Percentiles rank a stretch among this genome's conserved stretches.
Conservation (phyloP, 228 moss, liverwort and hornwort species). For the Sphagnum magellanicum region DNA sequence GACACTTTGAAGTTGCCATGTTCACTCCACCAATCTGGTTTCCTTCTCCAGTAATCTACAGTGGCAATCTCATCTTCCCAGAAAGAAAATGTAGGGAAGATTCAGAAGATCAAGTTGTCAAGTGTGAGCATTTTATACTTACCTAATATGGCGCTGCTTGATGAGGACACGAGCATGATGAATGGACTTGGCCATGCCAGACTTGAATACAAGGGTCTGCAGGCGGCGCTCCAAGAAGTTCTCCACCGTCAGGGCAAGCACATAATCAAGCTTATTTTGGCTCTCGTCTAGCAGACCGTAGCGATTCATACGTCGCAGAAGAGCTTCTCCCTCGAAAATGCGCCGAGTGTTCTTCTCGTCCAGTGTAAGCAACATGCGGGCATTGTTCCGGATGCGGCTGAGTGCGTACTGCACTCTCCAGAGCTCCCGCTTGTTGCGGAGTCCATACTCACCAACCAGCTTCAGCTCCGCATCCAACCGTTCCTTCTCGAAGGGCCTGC, state of each 20-base stretch:
- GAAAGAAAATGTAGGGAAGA: too few species aligned
- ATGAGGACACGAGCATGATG: slow-evolving; percentile 86
- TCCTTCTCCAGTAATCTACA: too few species aligned
- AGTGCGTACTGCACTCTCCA: slow-evolving; percentile 90
- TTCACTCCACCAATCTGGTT: too few species aligned
- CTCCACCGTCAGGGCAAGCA: slow-evolving; percentile 75
- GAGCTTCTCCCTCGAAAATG: slow-evolving; percentile 91
- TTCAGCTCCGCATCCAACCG: slow-evolving; percentile 86
- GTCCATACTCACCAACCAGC: slow-evolving; percentile 90
- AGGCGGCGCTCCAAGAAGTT: slow-evolving; percentile 85
- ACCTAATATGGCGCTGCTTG: slow-evolving; percentile 94
- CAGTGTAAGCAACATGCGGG: slow-evolving; percentile 71
- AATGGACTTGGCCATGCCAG: slow-evolving; percentile 96
- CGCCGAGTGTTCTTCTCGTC: slow-evolving; percentile 91
- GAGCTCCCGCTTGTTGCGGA: slow-evolving; percentile 89
- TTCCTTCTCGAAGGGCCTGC: slow-evolving; percentile 90
- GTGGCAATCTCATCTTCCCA: too few species aligned
- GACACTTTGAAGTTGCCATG: too few species aligned
- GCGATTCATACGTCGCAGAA: slow-evolving; percentile 83
- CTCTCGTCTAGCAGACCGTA: slow-evolving; percentile 86
- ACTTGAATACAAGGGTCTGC: slow-evolving; percentile 88
- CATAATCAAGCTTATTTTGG: slow-evolving; percentile 93
- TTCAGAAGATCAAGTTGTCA: too few species aligned
- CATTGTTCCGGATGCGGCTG: slow-evolving; percentile 90
- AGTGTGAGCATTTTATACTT: neutral